Conservation (phyloP, 495 filamentous ascomycete genomes). For the Xylaria palmicola region DNA sequence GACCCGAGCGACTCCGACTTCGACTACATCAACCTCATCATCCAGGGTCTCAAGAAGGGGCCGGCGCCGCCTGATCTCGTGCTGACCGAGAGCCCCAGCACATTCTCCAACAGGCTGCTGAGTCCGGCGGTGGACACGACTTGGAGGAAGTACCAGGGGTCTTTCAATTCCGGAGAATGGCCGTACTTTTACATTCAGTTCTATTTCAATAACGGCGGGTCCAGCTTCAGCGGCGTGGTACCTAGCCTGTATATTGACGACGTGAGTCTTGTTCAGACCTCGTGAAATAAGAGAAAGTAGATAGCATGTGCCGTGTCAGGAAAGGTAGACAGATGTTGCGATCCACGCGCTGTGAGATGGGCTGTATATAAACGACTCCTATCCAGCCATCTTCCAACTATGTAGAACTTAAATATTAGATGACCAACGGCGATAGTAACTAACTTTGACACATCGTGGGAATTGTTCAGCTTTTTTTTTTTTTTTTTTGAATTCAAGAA, state of each 20-base stretch:
- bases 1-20: neutral
- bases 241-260: slow-evolving; percentile 3
- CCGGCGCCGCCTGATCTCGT: neutral
- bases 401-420: too few relatives aligned
- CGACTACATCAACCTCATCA: slow-evolving; percentile 8
- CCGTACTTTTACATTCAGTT: slow-evolving; percentile 9
- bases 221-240: neutral
- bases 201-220: slow-evolving; percentile 4
- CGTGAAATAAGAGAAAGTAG: neutral
- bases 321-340: too few relatives aligned
- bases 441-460: too few relatives aligned
- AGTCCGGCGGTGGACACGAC: slow-evolving; percentile 2
- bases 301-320: too few relatives aligned
- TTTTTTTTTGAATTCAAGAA: too few relatives aligned
- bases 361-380: too few relatives aligned
- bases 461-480: too few relatives aligned
- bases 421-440: too few relatives aligned
- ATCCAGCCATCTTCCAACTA: too few relatives aligned
- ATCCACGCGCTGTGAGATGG: too few relatives aligned
- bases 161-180: slow-evolving; percentile 9
- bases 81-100: slow-evolving; percentile 4
- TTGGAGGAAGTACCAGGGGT: slow-evolving; percentile 6
- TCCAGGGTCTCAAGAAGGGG: slow-evolving; percentile 4
- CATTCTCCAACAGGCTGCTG: neutral
- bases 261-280: slow-evolving; percentile 1